Evolutionary conservation across 805 yeast genomes (phyloP).

Genomic region (Wickerhamomyces tratensis): DNA sequence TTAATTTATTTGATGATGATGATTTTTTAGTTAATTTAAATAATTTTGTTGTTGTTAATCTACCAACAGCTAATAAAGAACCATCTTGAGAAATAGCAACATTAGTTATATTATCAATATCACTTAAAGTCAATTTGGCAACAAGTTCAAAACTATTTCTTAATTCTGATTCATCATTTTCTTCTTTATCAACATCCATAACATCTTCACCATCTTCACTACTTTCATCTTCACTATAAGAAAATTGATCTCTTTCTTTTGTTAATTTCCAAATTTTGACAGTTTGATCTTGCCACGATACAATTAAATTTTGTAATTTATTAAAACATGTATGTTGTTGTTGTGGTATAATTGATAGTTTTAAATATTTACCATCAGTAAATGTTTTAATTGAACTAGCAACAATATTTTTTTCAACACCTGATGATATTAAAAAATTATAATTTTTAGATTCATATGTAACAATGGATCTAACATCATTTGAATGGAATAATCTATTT

Average conservation of each 20-base stretch:
- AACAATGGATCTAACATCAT: constrained; percentile 73
- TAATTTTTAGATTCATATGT: constrained; percentile 60
- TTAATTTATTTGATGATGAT: constrained; percentile 22
- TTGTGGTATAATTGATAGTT: constrained; percentile 56
- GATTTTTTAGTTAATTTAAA: constrained; percentile 45
- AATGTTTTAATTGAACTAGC: constrained; percentile 59
- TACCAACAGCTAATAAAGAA: constrained; percentile 58
- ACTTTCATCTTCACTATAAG: constrained; percentile 15
- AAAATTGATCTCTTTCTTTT: constrained; percentile 13
- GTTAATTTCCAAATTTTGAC: constrained; percentile 72
- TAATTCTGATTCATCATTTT: constrained; percentile 8
- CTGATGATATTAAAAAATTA: constrained; percentile 70
- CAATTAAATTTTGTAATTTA: constrained; percentile 38
- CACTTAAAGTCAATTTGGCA: constrained; percentile 54
- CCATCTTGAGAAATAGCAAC: constrained; percentile 62
- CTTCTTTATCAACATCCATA: constrained; percentile 13
- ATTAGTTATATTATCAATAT: constrained; percentile 70
- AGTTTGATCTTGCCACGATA: constrained; percentile 75
- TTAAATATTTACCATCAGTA: constrained; percentile 58
- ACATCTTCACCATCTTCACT: constrained; percentile 30
- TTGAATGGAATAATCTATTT: constrained; percentile 75
- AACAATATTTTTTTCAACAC: constrained; percentile 64
- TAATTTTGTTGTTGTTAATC: constrained; percentile 56
- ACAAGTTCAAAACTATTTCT: constrained; percentile 43
- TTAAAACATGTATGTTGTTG: constrained; percentile 41